These are phyloP conservation scores for Sporothrix luriei DNA, from an alignment of 2,329 filamentous ascomycete species.

Conservation along the genomic window DNA sequence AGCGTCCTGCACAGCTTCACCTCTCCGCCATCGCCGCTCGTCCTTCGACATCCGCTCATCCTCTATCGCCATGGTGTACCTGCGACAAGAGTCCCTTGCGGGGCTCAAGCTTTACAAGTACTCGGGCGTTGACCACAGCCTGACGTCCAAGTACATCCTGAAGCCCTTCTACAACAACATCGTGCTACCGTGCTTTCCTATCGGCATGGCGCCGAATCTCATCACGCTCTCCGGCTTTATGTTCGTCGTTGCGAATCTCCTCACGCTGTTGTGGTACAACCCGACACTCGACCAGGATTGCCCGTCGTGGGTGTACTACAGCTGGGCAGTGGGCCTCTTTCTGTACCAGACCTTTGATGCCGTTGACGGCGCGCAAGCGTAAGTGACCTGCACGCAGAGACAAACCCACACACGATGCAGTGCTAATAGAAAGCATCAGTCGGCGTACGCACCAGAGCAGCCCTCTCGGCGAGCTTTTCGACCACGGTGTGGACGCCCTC, in stretches of 20 bases:
- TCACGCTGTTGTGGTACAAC: conserved; percentile 94
- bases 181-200: conserved; percentile 91
- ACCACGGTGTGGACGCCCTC: conserved; percentile 94
- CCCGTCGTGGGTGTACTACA: conserved; percentile 91
- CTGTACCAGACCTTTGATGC: conserved; percentile 98
- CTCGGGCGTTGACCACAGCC: conserved; percentile 84
- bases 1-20: neutral
- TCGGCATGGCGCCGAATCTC: conserved; percentile 87
- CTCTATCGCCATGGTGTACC: conserved; percentile 74
- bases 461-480: conserved; percentile 92
- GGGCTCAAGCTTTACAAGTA: conserved; percentile 96
- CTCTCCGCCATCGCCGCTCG: neutral
- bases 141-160: conserved; percentile 87
- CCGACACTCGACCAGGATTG: conserved; percentile 93
- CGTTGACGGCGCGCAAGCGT: conserved; percentile 92
- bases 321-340: conserved; percentile 87
- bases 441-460: conserved; percentile 89
- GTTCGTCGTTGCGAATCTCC: conserved; percentile 85
- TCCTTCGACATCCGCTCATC: neutral
- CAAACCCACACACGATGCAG: too few relatives aligned
- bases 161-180: conserved; percentile 97
- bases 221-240: conserved; percentile 90
- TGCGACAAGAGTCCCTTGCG: conserved; percentile 85
- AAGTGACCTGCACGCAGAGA: conserved; percentile 46
- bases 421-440: conserved; percentile 47